A percentile compares a stretch with the other conserved stretches of the same genome.
phyloP scores from a whole-genome alignment of 139 green algal genomes.

The Marvania coccoides region DNA sequence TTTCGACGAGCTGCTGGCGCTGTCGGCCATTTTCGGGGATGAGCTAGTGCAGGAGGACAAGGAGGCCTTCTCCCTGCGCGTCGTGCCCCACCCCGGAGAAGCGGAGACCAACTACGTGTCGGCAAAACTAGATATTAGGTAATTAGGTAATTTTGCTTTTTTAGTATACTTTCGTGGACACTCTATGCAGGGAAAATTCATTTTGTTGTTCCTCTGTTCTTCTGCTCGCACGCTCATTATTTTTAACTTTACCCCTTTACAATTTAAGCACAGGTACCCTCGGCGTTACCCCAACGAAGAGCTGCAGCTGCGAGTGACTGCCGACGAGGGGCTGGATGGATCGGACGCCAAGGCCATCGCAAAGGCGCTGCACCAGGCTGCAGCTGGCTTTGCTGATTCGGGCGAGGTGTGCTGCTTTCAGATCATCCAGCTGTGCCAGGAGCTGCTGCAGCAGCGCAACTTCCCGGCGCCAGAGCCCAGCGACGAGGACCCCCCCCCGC shows the following conservation, averaged over 20 bases:
- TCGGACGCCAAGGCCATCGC: slow-evolving; percentile 11
- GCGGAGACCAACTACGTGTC: slow-evolving; percentile 44
- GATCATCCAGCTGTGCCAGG: slow-evolving; percentile 42
- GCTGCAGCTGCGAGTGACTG: slow-evolving; percentile 12
- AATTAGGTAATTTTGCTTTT: not conserved
- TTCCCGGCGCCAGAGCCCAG: not conserved
- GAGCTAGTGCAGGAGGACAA: slow-evolving; percentile 38
- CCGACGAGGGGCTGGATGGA: slow-evolving; percentile 1
- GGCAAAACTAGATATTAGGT: slow-evolving; percentile 42
- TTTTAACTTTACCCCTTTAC: too few relatives aligned
- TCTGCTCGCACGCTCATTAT: too few relatives aligned
- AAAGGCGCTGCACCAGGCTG: slow-evolving; percentile 34
- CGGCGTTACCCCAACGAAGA: slow-evolving; percentile 17
- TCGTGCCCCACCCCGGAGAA: slow-evolving; percentile 53
- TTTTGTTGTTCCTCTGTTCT: too few relatives aligned
- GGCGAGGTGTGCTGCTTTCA: slow-evolving; percentile 59
- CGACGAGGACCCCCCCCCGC: not conserved
- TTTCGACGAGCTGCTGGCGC: slow-evolving; percentile 33
- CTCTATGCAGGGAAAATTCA: too few relatives aligned
- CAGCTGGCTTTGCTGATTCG: slow-evolving; percentile 16
- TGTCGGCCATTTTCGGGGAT: slow-evolving; percentile 47
- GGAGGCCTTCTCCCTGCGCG: slow-evolving; percentile 39
- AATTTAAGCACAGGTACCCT: slow-evolving; percentile 5
- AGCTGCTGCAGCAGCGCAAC: slow-evolving; percentile 50
- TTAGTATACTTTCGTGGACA: not conserved